Percentiles rank a stretch among this genome's conserved stretches.
These are phyloP conservation scores for Sclerotinia nivalis DNA, from an alignment of 2,329 filamentous ascomycete species.

Conservation along the genomic window DNA sequence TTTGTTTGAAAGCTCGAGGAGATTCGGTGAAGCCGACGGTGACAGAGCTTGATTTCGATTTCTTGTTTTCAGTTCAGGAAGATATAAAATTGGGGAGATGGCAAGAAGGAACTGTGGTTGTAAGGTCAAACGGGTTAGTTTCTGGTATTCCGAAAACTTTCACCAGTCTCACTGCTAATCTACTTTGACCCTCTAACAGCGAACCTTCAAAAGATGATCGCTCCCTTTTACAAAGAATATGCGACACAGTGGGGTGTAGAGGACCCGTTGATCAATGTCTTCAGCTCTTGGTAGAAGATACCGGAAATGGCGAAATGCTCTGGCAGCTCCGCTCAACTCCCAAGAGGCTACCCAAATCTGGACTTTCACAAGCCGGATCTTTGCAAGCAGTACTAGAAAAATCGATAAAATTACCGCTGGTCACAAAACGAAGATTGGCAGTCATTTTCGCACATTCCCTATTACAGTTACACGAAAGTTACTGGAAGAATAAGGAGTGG, in stretches of 20 bases:
- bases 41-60: constrained; percentile 12
- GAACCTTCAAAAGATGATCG: background rate
- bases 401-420: background rate
- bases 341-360: constrained; percentile 4
- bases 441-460: constrained; percentile 13
- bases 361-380: background rate
- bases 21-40: background rate
- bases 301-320: background rate
- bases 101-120: constrained; percentile 12
- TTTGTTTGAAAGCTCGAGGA: constrained; percentile 13
- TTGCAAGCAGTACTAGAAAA: background rate
- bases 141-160: background rate
- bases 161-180: background rate
- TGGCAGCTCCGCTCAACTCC: constrained; percentile 13
- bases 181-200: background rate
- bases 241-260: background rate
- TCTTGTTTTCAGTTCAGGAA: constrained; percentile 8
- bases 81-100: constrained; percentile 5
- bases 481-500: constrained; percentile 12
- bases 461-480: constrained; percentile 7
- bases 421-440: background rate
- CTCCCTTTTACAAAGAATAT: constrained; percentile 1
- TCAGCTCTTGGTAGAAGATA: constrained; percentile 10
- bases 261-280: constrained; percentile 10
- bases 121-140: constrained; percentile 6